Evolutionary conservation across 2,329 filamentous ascomycete species (phyloP).

Genomic region (Waltergamsia citrina): DNA sequence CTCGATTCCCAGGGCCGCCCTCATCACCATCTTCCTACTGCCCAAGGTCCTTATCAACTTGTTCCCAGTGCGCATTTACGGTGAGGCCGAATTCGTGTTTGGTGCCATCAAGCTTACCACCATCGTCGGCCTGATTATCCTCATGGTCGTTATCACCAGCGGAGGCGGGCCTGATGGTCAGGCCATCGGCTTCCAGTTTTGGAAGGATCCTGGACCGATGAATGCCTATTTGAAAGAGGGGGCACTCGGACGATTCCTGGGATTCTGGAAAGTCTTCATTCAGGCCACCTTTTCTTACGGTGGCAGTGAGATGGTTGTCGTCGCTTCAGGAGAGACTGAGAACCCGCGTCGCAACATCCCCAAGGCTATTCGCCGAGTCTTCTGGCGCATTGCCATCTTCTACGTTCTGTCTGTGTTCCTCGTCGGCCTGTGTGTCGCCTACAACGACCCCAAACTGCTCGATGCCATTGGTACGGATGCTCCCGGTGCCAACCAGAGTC

Average conservation of each 20-base stretch:
- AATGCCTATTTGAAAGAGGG: constrained; percentile 29
- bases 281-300: constrained; percentile 37
- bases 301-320: constrained; percentile 28
- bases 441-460: constrained; percentile 21
- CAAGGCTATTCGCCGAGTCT: constrained; percentile 19
- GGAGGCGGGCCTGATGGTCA: constrained; percentile 32
- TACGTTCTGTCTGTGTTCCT: constrained; percentile 26
- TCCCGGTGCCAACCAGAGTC: constrained; percentile 34
- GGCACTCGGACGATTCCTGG: constrained; percentile 27
- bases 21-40: constrained; percentile 26
- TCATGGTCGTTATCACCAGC: constrained; percentile 39
- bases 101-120: constrained; percentile 37
- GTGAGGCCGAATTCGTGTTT: constrained; percentile 43
- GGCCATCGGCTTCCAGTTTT: constrained; percentile 34
- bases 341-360: constrained; percentile 24
- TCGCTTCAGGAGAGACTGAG: constrained; percentile 25
- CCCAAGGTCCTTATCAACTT: constrained; percentile 27
- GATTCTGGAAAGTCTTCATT: constrained; percentile 34
- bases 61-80: constrained; percentile 33
- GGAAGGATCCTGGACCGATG: constrained; percentile 31
- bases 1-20: constrained; percentile 14
- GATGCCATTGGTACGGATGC: constrained; percentile 38
- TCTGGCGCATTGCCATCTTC: constrained; percentile 25
- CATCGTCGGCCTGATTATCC: constrained; percentile 37
- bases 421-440: constrained; percentile 25